Base-by-base conservation (phyloP, 805 yeast species). In the Suhomyces emberorum region DNA sequence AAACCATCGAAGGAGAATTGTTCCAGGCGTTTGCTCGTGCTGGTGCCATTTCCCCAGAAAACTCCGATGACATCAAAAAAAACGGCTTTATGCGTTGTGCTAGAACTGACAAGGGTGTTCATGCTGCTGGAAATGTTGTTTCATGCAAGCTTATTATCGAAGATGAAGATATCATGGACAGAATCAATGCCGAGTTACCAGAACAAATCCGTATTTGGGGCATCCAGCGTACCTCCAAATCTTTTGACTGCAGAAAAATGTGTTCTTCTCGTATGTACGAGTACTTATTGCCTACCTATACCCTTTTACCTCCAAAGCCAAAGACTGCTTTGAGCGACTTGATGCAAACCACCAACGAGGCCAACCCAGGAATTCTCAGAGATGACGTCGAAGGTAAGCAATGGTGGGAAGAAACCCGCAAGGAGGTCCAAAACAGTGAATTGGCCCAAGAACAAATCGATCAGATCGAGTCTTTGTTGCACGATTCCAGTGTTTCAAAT, bases 211-310 rank as follows among this genome's bases (percentile, higher is more conserved):
- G 96, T 45, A 74, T 93, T 9, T 93, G 98, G 98, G 96, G 96
- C 15, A 79, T 82, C 43, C 86, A 81, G 56, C 75, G 98, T 51
- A 83, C 86, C 8, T 89, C 89, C 59, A 86, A 88, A 52, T 77
- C 89, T 0, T 93, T 93, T 60, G 98, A 93, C 59, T 88, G 97
- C 62, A 75, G 98, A 48, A 88, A 87, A 57, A 77, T 88, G 83
- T 93, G 98, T 66, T 82, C 93, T 3, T 88, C 96, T n/a, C 78
- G 98, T 57, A 74, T 95, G 43, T 93, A 93, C 59, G 98, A 93
- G 65, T 93, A 93, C 56, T 63, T 93, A 51, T 72, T 93, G 55
- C 98, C 98, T 28, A 86, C 95, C 0, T 89, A 88, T 58, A 78
- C 95, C 1, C 77, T 93, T 44, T 66, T 93, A 38, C 93, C 95